Percentiles rank a stretch among this genome's conserved stretches.
Conservation (phyloP, 257 asterid genomes). For the Jaltomata sinuosa region DNA sequence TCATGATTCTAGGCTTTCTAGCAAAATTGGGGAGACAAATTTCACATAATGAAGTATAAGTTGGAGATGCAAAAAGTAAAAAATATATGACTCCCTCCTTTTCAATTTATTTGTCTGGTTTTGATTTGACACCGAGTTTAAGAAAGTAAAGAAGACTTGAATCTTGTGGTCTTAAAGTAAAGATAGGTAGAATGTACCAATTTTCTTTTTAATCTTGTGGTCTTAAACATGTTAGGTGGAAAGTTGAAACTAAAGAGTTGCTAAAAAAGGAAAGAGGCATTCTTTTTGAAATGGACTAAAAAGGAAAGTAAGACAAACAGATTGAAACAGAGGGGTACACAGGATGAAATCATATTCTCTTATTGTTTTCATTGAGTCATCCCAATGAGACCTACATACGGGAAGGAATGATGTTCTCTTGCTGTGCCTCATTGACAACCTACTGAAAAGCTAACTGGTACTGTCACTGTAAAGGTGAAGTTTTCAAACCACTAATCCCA, state of each 20-base stretch:
- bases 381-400: neutral
- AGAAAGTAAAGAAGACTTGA: too few relatives aligned
- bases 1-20: neutral
- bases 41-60: neutral
- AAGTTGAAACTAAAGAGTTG: too few relatives aligned
- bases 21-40: neutral
- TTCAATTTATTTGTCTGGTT: neutral
- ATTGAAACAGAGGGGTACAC: neutral
- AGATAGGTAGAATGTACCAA: too few relatives aligned
- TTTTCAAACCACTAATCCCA: neutral
- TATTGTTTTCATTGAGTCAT: neutral
- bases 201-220: too few relatives aligned
- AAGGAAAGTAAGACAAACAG: too few relatives aligned
- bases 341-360: neutral
- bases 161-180: too few relatives aligned
- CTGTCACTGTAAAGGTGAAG: neutral
- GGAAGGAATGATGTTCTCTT: neutral
- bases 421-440: neutral
- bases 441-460: neutral
- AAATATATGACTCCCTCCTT: neutral
- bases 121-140: too few relatives aligned
- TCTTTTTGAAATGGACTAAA: too few relatives aligned
- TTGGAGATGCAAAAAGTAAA: neutral
- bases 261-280: too few relatives aligned
- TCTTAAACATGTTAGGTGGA: too few relatives aligned